Conservation (phyloP, 257 asterid genomes). For the Primulina huaijiensis region DNA sequence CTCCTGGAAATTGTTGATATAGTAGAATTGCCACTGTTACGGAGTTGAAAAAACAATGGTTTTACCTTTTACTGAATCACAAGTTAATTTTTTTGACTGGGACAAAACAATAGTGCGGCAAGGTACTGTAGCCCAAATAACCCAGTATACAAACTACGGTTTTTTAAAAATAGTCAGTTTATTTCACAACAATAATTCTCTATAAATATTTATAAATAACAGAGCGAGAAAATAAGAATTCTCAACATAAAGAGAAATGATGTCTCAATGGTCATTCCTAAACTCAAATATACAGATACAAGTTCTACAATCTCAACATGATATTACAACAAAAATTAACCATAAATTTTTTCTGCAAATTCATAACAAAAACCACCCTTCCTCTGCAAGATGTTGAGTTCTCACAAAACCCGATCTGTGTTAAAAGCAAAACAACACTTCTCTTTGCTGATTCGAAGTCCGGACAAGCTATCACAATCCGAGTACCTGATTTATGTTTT, state of each 20-base stretch:
- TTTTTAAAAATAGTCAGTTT: no score
- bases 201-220: no score
- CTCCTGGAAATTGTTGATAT: no score
- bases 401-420: background rate
- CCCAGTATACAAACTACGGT: no score
- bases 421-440: background rate
- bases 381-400: background rate
- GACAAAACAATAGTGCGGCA: no score
- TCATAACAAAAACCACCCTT: background rate
- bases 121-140: no score
- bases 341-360: constrained; percentile 3
- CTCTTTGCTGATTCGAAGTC: background rate
- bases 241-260: no score
- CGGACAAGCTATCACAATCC: background rate
- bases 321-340: constrained; percentile 17
- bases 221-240: background rate
- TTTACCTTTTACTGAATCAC: no score
- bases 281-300: constrained; percentile 32
- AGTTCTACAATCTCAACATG: constrained; percentile 35
- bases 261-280: constrained; percentile 10
- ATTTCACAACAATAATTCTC: no score
- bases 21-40: no score
- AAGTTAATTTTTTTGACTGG: no score
- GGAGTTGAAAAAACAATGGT: no score
- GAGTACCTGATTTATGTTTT: background rate